These are phyloP conservation scores for Rhododendron molle DNA, from an alignment of 148 eudicot species.

Conservation along the genomic window DNA sequence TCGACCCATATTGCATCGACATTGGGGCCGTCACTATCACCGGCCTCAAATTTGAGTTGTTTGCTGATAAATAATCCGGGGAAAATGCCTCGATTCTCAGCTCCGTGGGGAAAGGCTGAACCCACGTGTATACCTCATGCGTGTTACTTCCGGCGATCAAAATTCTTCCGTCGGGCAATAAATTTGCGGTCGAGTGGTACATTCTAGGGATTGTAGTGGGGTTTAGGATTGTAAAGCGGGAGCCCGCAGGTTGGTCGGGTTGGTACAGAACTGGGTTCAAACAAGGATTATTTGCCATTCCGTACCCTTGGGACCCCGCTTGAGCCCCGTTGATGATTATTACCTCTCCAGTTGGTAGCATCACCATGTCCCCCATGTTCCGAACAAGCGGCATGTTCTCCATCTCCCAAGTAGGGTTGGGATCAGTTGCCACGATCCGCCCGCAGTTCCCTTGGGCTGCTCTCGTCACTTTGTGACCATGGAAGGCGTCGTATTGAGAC, in stretches of 20 bases:
- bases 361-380: neutral
- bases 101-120: slow-evolving; percentile 59
- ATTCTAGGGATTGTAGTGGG: slow-evolving; percentile 73
- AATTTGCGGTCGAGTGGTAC: slow-evolving; percentile 92
- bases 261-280: slow-evolving; percentile 63
- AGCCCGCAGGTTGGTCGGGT: slow-evolving; percentile 62
- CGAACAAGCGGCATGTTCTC: slow-evolving; percentile 10
- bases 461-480: slow-evolving; percentile 30
- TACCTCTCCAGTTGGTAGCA: neutral
- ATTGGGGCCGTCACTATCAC: slow-evolving; percentile 11
- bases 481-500: slow-evolving; percentile 63
- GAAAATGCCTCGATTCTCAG: slow-evolving; percentile 70
- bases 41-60: slow-evolving; percentile 53
- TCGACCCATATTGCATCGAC: neutral
- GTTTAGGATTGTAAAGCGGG: slow-evolving; percentile 72
- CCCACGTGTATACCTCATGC: slow-evolving; percentile 60
- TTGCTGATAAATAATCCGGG: slow-evolving; percentile 65
- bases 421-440: slow-evolving; percentile 11
- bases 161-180: slow-evolving; percentile 78
- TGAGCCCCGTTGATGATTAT: neutral
- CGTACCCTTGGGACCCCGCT: slow-evolving; percentile 78
- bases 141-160: slow-evolving; percentile 91
- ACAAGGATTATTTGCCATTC: slow-evolving; percentile 56
- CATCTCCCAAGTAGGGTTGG: neutral
- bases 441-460: slow-evolving; percentile 81